A percentile compares a stretch with the other conserved stretches of the same genome.
Conservation (phyloP, 208 protist species). For the Blastocrithidia nonstop region DNA sequence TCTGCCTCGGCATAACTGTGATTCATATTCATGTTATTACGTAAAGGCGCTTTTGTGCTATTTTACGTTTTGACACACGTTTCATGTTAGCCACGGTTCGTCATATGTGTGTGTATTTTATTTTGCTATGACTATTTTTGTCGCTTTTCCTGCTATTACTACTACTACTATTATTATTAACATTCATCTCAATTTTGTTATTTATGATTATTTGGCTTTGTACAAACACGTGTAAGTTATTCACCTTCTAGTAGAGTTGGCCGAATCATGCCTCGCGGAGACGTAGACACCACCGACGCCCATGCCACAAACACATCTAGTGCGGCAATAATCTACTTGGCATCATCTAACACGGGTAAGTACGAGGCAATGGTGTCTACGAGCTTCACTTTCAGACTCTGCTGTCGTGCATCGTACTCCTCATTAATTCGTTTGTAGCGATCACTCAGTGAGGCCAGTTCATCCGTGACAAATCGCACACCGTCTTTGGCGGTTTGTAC, state of each 20-base stretch:
- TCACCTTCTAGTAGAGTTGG: too few species aligned
- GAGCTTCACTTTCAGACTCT: constrained; percentile 82
- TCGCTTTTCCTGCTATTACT: not conserved
- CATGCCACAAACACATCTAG: constrained; percentile 92
- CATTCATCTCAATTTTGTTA: not conserved
- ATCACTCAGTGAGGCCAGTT: constrained; percentile 70
- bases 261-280: constrained; percentile 83
- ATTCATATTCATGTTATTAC: too few species aligned
- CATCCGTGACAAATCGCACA: constrained; percentile 85
- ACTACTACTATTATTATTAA: not conserved
- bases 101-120: too few species aligned
- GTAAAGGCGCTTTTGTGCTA: too few species aligned
- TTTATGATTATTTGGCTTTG: not conserved
- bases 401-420: constrained; percentile 66
- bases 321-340: constrained; percentile 83
- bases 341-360: constrained; percentile 87
- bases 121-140: too few species aligned
- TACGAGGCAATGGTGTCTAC: constrained; percentile 90
- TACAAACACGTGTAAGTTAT: not conserved
- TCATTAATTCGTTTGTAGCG: constrained; percentile 55
- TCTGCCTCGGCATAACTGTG: not conserved
- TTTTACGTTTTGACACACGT: too few species aligned
- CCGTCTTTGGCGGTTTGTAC: constrained; percentile 89
- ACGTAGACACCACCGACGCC: constrained; percentile 73
- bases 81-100: too few species aligned